A percentile compares a stretch with the other conserved stretches of the same genome.
Evolutionary conservation across 495 filamentous ascomycete species (phyloP).

Genomic region (Talaromyces borbonicus): DNA sequence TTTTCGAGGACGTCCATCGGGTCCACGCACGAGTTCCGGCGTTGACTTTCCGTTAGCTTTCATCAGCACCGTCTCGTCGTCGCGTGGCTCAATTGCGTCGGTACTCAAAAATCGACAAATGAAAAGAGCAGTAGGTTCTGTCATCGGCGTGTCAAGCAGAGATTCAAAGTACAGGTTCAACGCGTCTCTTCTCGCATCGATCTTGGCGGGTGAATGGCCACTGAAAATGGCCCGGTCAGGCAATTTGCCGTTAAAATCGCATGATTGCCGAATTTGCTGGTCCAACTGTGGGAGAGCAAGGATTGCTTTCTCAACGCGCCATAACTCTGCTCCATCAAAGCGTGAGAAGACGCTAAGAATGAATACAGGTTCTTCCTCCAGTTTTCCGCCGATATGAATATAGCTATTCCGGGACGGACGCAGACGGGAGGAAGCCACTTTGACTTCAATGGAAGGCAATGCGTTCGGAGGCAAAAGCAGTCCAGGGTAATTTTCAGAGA

Average conservation of each 20-base stretch:
- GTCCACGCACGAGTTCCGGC: slow-evolving; percentile 34
- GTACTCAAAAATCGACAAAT: slow-evolving; percentile 84
- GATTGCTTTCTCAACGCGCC: slow-evolving; percentile 89
- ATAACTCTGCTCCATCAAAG: slow-evolving; percentile 69
- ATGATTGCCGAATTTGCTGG: slow-evolving; percentile 60
- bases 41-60: slow-evolving; percentile 34
- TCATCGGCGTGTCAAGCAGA: slow-evolving; percentile 71
- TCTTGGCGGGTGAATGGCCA: slow-evolving; percentile 87
- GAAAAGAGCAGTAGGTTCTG: slow-evolving; percentile 66
- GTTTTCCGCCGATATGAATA: slow-evolving; percentile 52
- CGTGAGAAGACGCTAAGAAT: slow-evolving; percentile 77
- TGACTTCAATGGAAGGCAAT: slow-evolving; percentile 75
- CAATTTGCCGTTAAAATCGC: slow-evolving; percentile 56
- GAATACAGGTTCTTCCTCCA: slow-evolving; percentile 88
- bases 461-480: slow-evolving; percentile 82
- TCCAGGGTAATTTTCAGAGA: slow-evolving; percentile 75
- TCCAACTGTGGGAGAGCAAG: slow-evolving; percentile 74
- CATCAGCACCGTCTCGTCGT: slow-evolving; percentile 47
- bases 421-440: slow-evolving; percentile 85
- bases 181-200: slow-evolving; percentile 76
- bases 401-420: slow-evolving; percentile 82
- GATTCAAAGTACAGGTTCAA: slow-evolving; percentile 78
- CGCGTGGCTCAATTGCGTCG: slow-evolving; percentile 69
- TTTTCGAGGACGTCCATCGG: slow-evolving; percentile 60
- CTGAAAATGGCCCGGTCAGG: slow-evolving; percentile 82